These are phyloP conservation scores for Kluyveromyces wickerhamii DNA, from an alignment of 805 yeast species.

Conservation along the genomic window DNA sequence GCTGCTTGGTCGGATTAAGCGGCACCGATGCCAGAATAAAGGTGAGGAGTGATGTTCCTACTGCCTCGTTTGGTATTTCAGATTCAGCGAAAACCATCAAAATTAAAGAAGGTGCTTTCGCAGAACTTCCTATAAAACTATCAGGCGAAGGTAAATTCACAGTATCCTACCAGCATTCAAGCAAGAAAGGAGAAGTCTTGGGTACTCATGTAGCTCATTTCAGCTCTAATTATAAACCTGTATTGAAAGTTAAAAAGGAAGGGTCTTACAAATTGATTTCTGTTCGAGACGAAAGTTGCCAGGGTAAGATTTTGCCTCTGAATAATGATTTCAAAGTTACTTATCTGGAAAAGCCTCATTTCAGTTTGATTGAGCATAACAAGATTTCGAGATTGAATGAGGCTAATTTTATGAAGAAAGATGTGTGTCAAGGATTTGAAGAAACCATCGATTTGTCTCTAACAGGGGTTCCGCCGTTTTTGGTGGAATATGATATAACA, in stretches of 20 bases:
- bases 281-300: conserved; percentile 45
- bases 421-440: conserved; percentile 43
- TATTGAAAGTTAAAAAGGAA: conserved; percentile 33
- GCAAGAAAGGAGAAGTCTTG: conserved; percentile 22
- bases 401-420: conserved; percentile 27
- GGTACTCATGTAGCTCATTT: conserved; percentile 19
- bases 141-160: conserved; percentile 51
- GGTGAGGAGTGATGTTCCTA: conserved; percentile 66
- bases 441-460: conserved; percentile 43
- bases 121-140: conserved; percentile 51
- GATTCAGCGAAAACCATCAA: conserved; percentile 31
- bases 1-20: conserved; percentile 66
- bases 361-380: conserved; percentile 32
- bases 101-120: conserved; percentile 54
- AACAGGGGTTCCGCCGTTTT: conserved; percentile 57
- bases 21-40: conserved; percentile 56
- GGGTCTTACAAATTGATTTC: conserved; percentile 42
- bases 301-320: conserved; percentile 36
- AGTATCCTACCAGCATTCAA: conserved; percentile 30
- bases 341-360: conserved; percentile 40
- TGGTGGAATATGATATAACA: conserved; percentile 55
- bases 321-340: conserved; percentile 32
- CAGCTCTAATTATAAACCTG: conserved; percentile 25
- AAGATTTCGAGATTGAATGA: conserved; percentile 19
- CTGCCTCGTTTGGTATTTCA: conserved; percentile 37